Percentiles rank a stretch among this genome's conserved stretches.
These are phyloP conservation scores for Lodderomyces parapsilosis DNA, from an alignment of 1,139 yeast genomes.

Conservation along the genomic window DNA sequence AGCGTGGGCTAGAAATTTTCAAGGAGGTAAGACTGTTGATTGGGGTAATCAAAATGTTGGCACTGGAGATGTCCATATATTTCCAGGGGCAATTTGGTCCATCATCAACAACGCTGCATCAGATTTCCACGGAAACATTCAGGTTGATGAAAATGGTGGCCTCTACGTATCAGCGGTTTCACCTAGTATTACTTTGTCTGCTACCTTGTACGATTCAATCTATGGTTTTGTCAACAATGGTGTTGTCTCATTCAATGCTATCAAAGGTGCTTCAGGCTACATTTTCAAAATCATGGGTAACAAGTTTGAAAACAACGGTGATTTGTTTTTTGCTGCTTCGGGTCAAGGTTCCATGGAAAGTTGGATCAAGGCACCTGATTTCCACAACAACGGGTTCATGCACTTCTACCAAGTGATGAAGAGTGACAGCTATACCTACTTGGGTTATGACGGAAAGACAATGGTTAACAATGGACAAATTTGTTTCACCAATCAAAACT, in stretches of 20 bases:
- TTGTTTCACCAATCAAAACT: conserved; percentile 25
- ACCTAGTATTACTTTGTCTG: conserved; percentile 13
- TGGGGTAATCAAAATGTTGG: conserved; percentile 18
- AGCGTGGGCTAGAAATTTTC: not conserved
- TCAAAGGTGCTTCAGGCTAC: conserved; percentile 18
- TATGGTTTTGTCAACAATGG: conserved; percentile 22
- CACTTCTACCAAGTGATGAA: conserved; percentile 23
- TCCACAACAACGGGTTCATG: conserved; percentile 28
- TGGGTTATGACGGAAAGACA: conserved; percentile 19
- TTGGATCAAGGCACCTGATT: conserved; percentile 20
- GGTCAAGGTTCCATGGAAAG: conserved; percentile 21
- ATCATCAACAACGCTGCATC: conserved; percentile 28
- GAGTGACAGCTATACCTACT: conserved; percentile 18
- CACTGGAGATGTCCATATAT: conserved; percentile 26
- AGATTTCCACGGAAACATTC: conserved; percentile 23
- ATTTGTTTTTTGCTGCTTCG: conserved; percentile 26
- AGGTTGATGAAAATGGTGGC: conserved; percentile 20
- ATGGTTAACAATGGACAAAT: conserved; percentile 30
- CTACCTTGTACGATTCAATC: conserved; percentile 13
- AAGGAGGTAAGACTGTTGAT: conserved; percentile 6
- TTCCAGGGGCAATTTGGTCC: conserved; percentile 32
- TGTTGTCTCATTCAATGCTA: conserved; percentile 22
- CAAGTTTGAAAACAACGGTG: conserved; percentile 27
- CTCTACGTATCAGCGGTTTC: conserved; percentile 17
- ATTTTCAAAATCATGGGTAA: conserved; percentile 19